phyloP scores from a whole-genome alignment of 495 filamentous ascomycete genomes.

The Penicillium coprophilum region DNA sequence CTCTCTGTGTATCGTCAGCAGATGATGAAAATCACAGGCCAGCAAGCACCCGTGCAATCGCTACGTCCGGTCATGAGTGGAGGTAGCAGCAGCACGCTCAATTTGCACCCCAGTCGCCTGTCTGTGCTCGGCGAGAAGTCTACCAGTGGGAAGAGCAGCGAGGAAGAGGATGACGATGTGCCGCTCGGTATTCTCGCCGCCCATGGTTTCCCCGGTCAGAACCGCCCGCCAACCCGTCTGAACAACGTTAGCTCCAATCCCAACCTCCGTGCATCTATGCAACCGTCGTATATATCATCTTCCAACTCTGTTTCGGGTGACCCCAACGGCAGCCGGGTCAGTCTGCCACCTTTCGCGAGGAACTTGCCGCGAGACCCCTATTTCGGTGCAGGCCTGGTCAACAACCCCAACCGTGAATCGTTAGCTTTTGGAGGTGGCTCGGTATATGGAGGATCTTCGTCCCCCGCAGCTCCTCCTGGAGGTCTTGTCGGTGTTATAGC shows the following conservation, averaged over 20 bases:
- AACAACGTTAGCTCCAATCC: conserved; percentile 61
- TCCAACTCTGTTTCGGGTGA: conserved; percentile 46
- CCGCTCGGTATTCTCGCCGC: conserved; percentile 86
- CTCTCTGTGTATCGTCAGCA: conserved; percentile 88
- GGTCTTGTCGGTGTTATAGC: conserved; percentile 92
- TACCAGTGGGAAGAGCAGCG: conserved; percentile 48
- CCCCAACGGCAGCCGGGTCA: conserved; percentile 41
- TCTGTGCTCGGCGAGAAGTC: conserved; percentile 40
- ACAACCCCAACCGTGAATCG: conserved; percentile 71
- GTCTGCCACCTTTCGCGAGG: conserved; percentile 80
- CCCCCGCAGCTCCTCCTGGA: conserved; percentile 53
- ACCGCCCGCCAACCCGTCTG: conserved; percentile 72
- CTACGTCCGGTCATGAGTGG: conserved; percentile 43
- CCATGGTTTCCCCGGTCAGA: conserved; percentile 88
- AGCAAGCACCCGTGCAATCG: conserved; percentile 49
- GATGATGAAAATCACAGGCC: conserved; percentile 96
- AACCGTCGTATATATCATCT: conserved; percentile 37
- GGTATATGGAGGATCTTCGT: conserved; percentile 50
- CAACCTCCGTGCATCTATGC: conserved; percentile 45
- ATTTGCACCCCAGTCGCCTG: conserved; percentile 32
- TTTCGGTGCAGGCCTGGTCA: conserved; percentile 77
- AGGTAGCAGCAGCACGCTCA: conserved; percentile 47
- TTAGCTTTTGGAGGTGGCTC: conserved; percentile 65
- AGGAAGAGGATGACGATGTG: conserved; percentile 82
- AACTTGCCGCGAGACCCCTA: conserved; percentile 89